Base-by-base conservation (phyloP, 371 early-diverging fungal genomes). In the Parasitella parasitica region DNA sequence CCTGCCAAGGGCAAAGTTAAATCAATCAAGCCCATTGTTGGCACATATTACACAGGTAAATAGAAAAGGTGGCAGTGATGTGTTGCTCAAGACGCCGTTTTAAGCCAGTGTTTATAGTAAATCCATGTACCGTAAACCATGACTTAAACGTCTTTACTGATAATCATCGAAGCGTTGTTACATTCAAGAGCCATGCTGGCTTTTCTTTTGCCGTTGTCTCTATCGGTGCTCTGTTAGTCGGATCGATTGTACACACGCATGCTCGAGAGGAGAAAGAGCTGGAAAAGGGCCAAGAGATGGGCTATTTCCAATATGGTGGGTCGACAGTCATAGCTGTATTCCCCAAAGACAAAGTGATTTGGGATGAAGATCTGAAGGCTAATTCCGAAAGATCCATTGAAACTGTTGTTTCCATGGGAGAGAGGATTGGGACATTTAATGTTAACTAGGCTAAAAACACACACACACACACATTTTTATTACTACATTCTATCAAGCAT, bases 231-330 rank as follows among this genome's bases (percentile, higher is more conserved):
- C 58, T 80, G 16, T 58, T 73, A 57, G 81, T 83, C 2, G 84
- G 84, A 8, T 80, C 84, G 0, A 75, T 83, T 35, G 70, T 70
- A 7, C 53, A 78, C 53, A 80, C 84, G 6, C 67, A 80, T 9
- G 76, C 74, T 4, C 54, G 64, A 5, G 64, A 59, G 4, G 77
- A 74, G n/a, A 70, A 67, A 13, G 60, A 51, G 18, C 34, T 81
- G 4, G 37, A 62, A 49, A 81, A 79, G 52, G 81, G 81, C 0
- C 87, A 91, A 57, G 92, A 92, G 60, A 78, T 86, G 41, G 91
- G 92, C 15, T 90, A 84, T 54, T 86, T 87, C 66, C 75, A 76
- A 16, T 86, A 86, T 51, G 83, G 85, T 24, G 90, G 90, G 1
- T 84, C 86, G 3, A 91, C 90, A 2, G 81, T 86, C 9, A 71